Conservation (phyloP, 2,329 filamentous ascomycete species). For the Chaetomium globosum region DNA sequence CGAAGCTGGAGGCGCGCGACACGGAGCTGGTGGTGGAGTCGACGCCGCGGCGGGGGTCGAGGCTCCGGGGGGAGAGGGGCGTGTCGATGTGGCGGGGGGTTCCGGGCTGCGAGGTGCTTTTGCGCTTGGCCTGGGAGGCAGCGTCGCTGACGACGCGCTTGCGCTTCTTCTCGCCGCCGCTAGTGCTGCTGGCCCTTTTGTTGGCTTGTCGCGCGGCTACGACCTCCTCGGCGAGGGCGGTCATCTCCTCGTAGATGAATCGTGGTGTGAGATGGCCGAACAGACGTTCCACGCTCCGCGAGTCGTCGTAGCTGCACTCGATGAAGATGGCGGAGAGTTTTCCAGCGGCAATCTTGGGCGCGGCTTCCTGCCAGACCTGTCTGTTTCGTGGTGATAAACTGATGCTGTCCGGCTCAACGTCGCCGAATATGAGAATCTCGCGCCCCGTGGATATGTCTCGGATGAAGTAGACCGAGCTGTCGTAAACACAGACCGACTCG, state of each 20-base stretch:
- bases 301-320: slow-evolving; percentile 90
- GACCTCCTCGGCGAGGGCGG: slow-evolving; percentile 70
- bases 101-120: slow-evolving; percentile 27
- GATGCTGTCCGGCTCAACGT: slow-evolving; percentile 88
- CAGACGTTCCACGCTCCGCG: slow-evolving; percentile 72
- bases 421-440: slow-evolving; percentile 91
- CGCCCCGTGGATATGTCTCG: slow-evolving; percentile 68
- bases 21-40: slow-evolving; percentile 9
- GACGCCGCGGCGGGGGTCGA: slow-evolving; percentile 21
- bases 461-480: slow-evolving; percentile 93
- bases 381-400: slow-evolving; percentile 79
- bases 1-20: slow-evolving; percentile 15
- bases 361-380: slow-evolving; percentile 85
- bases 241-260: slow-evolving; percentile 79
- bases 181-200: slow-evolving; percentile 23
- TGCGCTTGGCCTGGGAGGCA: slow-evolving; percentile 33
- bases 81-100: slow-evolving; percentile 28
- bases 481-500: slow-evolving; percentile 69
- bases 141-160: slow-evolving; percentile 59
- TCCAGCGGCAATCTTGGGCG: slow-evolving; percentile 76
- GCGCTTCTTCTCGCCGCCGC: slow-evolving; percentile 51
- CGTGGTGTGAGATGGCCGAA: slow-evolving; percentile 88
- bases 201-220: slow-evolving; percentile 48
- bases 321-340: slow-evolving; percentile 83
- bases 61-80: slow-evolving; percentile 23